phyloP scores from a whole-genome alignment of 2,329 filamentous ascomycete genomes.

The Cladosporium sp. region DNA sequence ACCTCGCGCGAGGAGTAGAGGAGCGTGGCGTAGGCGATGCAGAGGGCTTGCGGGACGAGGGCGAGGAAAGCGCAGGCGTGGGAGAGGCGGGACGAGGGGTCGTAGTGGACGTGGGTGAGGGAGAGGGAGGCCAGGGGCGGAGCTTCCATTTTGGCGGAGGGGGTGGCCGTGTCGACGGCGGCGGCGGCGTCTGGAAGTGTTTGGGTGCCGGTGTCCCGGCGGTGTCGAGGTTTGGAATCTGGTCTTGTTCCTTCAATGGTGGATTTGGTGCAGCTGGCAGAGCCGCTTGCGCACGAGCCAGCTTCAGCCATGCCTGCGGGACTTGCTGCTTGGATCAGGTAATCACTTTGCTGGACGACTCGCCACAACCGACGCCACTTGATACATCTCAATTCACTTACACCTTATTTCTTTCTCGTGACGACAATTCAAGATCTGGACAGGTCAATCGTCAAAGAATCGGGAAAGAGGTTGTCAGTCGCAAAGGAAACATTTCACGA shows the following conservation, averaged over 20 bases:
- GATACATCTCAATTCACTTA: no score
- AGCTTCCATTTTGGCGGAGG: conserved; percentile 38
- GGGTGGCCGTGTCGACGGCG: not conserved
- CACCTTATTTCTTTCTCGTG: no score
- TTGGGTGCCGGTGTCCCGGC: not conserved
- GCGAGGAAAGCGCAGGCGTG: conserved; percentile 91
- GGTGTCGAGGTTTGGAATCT: conserved; percentile 1
- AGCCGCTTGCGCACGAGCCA: not conserved
- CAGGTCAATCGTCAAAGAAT: no score
- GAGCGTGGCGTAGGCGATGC: conserved; percentile 83
- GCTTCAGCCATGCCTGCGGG: no score
- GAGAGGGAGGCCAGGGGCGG: conserved; percentile 71
- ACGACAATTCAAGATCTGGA: no score
- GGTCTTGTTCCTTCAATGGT: no score
- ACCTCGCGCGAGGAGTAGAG: conserved; percentile 88
- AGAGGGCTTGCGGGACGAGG: conserved; percentile 86
- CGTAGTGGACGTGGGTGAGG: conserved; percentile 95
- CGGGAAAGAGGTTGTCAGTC: no score
- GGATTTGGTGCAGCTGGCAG: not conserved
- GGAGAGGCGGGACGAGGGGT: conserved; percentile 79
- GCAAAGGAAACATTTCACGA: not conserved
- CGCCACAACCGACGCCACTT: not conserved
- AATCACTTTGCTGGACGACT: not conserved
- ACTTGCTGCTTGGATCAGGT: no score
- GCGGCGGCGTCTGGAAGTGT: conserved; percentile 1